Evolutionary conservation across 257 asterid genomes (phyloP), one percentile per base, ranked within the genome.

Genomic region (Solanum verrucosum): DNA sequence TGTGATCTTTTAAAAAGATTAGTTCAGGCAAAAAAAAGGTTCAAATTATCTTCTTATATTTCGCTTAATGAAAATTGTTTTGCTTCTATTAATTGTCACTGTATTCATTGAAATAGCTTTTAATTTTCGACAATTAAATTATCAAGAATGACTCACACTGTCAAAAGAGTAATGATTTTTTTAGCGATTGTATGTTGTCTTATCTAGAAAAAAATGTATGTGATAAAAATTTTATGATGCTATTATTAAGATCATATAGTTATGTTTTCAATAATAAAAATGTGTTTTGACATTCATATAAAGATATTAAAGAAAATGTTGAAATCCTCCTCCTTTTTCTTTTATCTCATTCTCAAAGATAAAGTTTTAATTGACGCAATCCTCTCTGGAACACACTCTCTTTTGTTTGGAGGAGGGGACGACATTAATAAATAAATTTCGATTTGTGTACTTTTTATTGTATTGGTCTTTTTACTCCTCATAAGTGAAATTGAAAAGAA

Each of bases 391-490:
- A 63, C 4, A 5, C 60, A 52, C 60, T 52, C 7, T 25, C 27
- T n/a, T n/a, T 65, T 12, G 72, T 65, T 5, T 2, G 29, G 33
- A 65, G 33, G 33, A 25, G 18, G 29, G 29, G 15, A 0, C 18
- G 1, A 63, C 72, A 5, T 25, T 65, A n/a, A 65, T 65, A n/a
- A 9, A 11, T 5, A 25, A 11, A 65, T n/a, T 63, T 9, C 6
- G 3, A 65, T 9, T 65, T 12, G 14, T n/a, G 13, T 0, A 23
- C 4, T n/a, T n/a, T 65, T 0, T 65, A 5, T 2, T 65, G 7
- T 63, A 23, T 4, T n/a, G 14, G 0, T 65, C 3, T 65, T n/a
- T n/a, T 65, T 27, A 65, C 33, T 10, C 18, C 33, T 2, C 33
- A 65, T 12, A 65, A 65, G 72, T 65, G 3, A 65, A 63, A 25